Evolutionary conservation across 2,329 filamentous ascomycete genomes (phyloP).

Genomic region (Colletotrichum lini): DNA sequence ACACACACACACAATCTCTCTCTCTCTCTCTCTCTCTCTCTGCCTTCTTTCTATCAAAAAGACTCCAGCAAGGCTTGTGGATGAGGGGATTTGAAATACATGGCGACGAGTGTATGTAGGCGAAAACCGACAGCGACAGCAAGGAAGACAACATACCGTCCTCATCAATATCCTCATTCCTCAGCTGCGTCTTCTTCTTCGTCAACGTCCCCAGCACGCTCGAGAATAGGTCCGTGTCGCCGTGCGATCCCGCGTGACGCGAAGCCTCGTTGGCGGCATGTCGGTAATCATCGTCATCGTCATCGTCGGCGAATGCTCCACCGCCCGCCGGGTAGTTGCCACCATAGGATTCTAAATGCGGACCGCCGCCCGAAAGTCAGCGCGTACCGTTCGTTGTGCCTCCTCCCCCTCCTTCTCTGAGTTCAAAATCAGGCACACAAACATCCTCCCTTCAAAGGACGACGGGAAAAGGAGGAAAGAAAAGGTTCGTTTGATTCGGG

Average conservation of each 20-base stretch:
- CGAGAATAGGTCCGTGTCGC: slow-evolving; percentile 64
- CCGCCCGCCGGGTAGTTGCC: slow-evolving; percentile 51
- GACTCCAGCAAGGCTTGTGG: no score
- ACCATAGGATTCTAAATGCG: slow-evolving; percentile 50
- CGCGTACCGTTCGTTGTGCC: neutral
- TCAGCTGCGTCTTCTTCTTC: slow-evolving; percentile 64
- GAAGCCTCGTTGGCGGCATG: slow-evolving; percentile 64
- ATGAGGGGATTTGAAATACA: neutral
- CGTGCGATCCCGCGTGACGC: slow-evolving; percentile 61
- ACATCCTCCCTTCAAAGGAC: neutral
- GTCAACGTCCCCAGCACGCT: slow-evolving; percentile 62
- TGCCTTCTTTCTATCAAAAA: neutral
- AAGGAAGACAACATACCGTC: slow-evolving; percentile 56
- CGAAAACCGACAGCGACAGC: neutral
- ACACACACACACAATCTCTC: no score
- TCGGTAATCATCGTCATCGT: slow-evolving; percentile 64
- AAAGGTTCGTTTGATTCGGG: neutral
- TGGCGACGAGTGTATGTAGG: neutral
- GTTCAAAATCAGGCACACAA: neutral
- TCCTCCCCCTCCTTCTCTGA: neutral
- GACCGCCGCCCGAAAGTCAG: neutral
- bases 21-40: neutral
- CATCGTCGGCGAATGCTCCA: slow-evolving; percentile 54
- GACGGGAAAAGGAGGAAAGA: neutral
- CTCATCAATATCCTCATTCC: slow-evolving; percentile 65